These are phyloP conservation scores for Penicillium sp. DNA, from an alignment of 2,329 filamentous ascomycete genomes.

Conservation along the genomic window DNA sequence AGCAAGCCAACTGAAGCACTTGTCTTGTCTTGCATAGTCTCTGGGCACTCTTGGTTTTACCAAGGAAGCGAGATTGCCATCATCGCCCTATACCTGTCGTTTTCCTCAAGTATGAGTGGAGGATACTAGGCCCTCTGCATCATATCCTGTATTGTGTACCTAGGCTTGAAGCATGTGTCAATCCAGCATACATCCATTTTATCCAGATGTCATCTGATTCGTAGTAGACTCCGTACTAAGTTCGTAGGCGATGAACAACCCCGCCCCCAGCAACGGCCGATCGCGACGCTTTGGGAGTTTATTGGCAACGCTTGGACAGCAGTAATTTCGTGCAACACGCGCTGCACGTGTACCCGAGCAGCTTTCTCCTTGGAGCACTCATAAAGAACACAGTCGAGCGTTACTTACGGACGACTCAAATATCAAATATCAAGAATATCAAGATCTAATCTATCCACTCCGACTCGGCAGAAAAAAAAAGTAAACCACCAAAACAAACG, in stretches of 20 bases:
- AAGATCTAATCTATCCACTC: slow-evolving; percentile 4
- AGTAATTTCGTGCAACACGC: slow-evolving; percentile 1
- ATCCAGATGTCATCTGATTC: too few relatives aligned
- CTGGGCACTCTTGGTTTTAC: neutral
- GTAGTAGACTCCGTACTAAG: too few relatives aligned
- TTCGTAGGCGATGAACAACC: neutral
- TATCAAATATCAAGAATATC: neutral
- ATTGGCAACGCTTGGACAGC: slow-evolving; percentile 14
- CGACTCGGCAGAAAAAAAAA: slow-evolving; percentile 12
- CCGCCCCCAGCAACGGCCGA: slow-evolving; percentile 18
- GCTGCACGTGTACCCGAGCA: slow-evolving; percentile 13
- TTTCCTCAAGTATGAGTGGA: neutral
- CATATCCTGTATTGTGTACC: slow-evolving; percentile 22
- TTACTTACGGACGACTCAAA: too few relatives aligned
- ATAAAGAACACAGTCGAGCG: neutral
- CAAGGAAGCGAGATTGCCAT: neutral
- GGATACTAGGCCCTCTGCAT: slow-evolving; percentile 1
- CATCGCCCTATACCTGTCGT: neutral
- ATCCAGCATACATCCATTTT: slow-evolving; percentile 5
- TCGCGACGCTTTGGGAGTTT: slow-evolving; percentile 13
- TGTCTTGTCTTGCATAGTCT: neutral
- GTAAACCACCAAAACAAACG: slow-evolving; percentile 1
- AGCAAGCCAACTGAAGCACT: neutral
- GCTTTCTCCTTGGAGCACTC: neutral
- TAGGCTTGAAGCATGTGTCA: slow-evolving; percentile 18